Percentiles rank a stretch among this genome's conserved stretches.
Evolutionary conservation across 2,329 filamentous ascomycete species (phyloP).

Genomic region (Blastomyces gilchristii): DNA sequence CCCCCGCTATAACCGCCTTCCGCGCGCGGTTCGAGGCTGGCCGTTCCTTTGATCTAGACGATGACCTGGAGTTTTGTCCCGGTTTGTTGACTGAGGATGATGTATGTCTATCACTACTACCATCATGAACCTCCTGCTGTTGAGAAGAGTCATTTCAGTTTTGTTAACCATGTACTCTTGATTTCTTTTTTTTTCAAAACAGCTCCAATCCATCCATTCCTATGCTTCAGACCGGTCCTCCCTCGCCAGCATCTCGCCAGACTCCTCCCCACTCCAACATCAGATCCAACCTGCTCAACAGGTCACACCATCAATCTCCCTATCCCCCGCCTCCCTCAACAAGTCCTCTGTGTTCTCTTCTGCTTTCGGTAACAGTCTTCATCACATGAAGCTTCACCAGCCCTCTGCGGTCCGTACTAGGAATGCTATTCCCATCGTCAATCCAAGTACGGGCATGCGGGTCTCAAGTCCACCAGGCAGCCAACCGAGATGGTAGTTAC

Average conservation of each 20-base stretch:
- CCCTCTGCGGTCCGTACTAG: constrained; percentile 77
- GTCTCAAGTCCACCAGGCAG: constrained; percentile 75
- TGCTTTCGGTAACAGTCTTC: constrained; percentile 41
- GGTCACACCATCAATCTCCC: constrained; percentile 60
- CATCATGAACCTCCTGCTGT: no score
- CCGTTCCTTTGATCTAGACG: constrained; percentile 87
- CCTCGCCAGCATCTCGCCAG: constrained; percentile 85
- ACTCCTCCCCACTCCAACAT: constrained; percentile 82
- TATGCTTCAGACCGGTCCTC: constrained; percentile 86
- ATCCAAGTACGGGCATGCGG: constrained; percentile 79
- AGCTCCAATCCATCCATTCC: constrained; percentile 81
- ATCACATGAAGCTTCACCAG: constrained; percentile 79
- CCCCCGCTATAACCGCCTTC: constrained; percentile 65
- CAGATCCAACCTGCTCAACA: constrained; percentile 62
- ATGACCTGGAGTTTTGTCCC: constrained; percentile 93
- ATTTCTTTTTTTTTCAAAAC: no score
- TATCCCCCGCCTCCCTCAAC: constrained; percentile 51
- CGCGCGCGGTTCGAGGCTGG: constrained; percentile 82
- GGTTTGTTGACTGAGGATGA: constrained; percentile 85
- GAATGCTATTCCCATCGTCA: constrained; percentile 96
- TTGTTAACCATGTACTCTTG: no score
- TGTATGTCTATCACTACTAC: constrained; percentile 44
- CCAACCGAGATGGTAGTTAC: constrained; percentile 35
- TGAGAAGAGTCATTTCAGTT: no score
- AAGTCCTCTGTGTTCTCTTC: constrained; percentile 42